Percentiles rank a stretch among this genome's conserved stretches.
Conservation (phyloP, 352 stramenopile genomes). For the Globisporangium cystogenes region DNA sequence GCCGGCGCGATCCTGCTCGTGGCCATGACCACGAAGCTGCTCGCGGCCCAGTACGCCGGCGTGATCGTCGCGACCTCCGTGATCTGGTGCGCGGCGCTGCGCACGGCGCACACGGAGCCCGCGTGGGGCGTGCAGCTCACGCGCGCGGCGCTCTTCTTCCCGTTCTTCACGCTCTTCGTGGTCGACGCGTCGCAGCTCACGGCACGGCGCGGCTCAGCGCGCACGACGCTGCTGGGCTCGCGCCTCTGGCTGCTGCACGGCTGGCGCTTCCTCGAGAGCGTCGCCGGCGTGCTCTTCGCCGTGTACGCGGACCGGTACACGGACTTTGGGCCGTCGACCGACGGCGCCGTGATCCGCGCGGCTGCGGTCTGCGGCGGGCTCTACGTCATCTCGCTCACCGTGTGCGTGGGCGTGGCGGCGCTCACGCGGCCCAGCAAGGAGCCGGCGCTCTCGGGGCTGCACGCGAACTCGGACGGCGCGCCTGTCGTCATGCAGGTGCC, state of each 20-base stretch:
- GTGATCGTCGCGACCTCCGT: constrained; percentile 33
- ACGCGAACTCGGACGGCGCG: constrained; percentile 10
- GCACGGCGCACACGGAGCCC: constrained; percentile 32
- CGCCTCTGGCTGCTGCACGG: constrained; percentile 36
- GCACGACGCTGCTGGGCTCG: constrained; percentile 24
- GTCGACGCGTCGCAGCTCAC: constrained; percentile 45
- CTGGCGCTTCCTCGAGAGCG: constrained; percentile 58
- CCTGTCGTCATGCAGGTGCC: constrained; percentile 2
- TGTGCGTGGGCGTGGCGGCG: constrained; percentile 23
- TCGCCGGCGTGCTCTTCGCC: constrained; percentile 30
- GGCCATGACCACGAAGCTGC: constrained; percentile 47
- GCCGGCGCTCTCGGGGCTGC: not conserved
- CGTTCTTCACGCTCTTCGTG: constrained; percentile 60
- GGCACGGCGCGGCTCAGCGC: constrained; percentile 20
- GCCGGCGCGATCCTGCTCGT: constrained; percentile 56
- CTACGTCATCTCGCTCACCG: constrained; percentile 20
- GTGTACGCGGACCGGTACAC: constrained; percentile 42
- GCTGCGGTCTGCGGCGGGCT: constrained; percentile 30
- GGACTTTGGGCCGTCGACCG: constrained; percentile 46
- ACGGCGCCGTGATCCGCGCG: constrained; percentile 29
- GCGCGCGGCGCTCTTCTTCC: constrained; percentile 51
- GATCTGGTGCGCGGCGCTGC: constrained; percentile 21
- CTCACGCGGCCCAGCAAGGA: constrained; percentile 10
- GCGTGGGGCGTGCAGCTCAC: constrained; percentile 29
- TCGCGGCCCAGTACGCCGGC: constrained; percentile 30